phyloP scores from a whole-genome alignment of 1,139 yeast species.

The Candida smagusa region DNA sequence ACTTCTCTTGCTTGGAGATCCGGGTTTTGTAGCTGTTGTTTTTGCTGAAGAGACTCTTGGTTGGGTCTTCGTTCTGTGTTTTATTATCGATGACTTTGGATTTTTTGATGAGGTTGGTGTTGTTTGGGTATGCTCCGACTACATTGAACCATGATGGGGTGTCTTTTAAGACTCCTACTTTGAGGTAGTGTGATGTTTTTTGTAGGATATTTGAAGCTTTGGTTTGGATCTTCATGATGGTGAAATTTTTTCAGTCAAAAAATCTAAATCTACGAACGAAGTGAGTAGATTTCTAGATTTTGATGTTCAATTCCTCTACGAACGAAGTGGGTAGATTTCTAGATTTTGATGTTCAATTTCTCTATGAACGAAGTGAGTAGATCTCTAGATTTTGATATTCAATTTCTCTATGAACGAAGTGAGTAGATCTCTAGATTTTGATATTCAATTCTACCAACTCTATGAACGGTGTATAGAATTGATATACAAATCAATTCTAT shows the following conservation, averaged over 20 bases:
- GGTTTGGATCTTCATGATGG: slow-evolving; percentile 61
- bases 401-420: too few relatives aligned
- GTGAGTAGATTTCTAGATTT: too few relatives aligned
- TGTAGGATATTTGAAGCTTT: slow-evolving; percentile 71
- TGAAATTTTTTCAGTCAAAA: slow-evolving; percentile 5
- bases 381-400: too few relatives aligned
- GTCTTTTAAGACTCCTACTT: slow-evolving; percentile 57
- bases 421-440: too few relatives aligned
- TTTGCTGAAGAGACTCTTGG: slow-evolving; percentile 21
- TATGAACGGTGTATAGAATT: too few relatives aligned
- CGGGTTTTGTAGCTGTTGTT: slow-evolving; percentile 48
- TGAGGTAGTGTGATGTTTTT: slow-evolving; percentile 69
- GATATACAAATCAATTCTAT: too few relatives aligned
- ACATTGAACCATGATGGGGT: slow-evolving; percentile 90
- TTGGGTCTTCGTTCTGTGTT: slow-evolving; percentile 26
- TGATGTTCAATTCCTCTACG: too few relatives aligned
- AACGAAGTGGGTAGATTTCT: too few relatives aligned
- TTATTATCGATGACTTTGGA: slow-evolving; percentile 33
- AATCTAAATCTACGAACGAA: too few relatives aligned
- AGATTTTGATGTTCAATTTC: too few relatives aligned
- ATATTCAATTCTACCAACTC: too few relatives aligned
- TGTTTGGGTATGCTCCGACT: slow-evolving; percentile 78
- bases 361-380: too few relatives aligned
- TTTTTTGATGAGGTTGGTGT: slow-evolving; percentile 53
- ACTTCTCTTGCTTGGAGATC: slow-evolving; percentile 23